A percentile compares a stretch with the other conserved stretches of the same genome.
These are phyloP conservation scores for Aspergillus saccharolyticus DNA, from an alignment of 495 filamentous ascomycete genomes.

Conservation along the genomic window DNA sequence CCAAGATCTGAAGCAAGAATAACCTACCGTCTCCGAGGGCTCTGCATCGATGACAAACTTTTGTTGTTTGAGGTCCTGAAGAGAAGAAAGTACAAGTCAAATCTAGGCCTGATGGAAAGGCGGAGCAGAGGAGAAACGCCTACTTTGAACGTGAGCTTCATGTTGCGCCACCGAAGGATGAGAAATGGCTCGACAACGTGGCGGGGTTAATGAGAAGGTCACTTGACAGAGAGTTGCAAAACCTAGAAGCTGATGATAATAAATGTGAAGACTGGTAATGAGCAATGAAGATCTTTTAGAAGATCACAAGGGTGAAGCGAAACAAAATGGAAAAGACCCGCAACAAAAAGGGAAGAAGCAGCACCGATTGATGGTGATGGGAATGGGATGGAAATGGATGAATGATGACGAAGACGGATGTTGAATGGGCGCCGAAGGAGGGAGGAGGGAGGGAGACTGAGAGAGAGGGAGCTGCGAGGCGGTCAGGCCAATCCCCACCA, in stretches of 20 bases:
- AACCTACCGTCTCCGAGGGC: constrained; percentile 81
- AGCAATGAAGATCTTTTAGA: background rate
- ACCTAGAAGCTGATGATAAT: background rate
- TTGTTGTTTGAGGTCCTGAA: constrained; percentile 91
- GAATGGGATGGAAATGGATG: constrained; percentile 14
- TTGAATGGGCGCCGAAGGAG: constrained; percentile 4
- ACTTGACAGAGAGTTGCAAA: background rate
- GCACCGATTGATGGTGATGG: constrained; percentile 16
- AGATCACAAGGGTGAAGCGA: background rate
- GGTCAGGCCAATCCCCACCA: constrained; percentile 10
- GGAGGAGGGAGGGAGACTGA: background rate
- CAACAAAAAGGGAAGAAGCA: constrained; percentile 6
- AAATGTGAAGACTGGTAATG: background rate
- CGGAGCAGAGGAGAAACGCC: constrained; percentile 22
- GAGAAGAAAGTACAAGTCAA: constrained; percentile 15
- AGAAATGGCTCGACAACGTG: constrained; percentile 16
- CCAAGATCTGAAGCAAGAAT: constrained; percentile 5
- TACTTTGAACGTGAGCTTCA: constrained; percentile 86
- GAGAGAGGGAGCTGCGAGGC: constrained; percentile 14
- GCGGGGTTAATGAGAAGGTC: constrained; percentile 4
- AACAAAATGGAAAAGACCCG: constrained; percentile 6
- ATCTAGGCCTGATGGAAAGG: background rate
- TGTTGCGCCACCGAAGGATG: constrained; percentile 42
- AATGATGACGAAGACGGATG: constrained; percentile 6
- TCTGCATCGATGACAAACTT: constrained; percentile 95